Evolutionary conservation across 345 rosid species (phyloP).

Genomic region (sweet orange (Citrus sinensis)): DVS_A1.0 CM039161.1:5565501-5566000

Average conservation of each 20-base stretch:
- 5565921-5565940: neutral
- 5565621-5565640: neutral
- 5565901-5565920: neutral
- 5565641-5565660: neutral
- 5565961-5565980: neutral
- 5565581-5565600: no score
- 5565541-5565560: no score
- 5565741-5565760: neutral
- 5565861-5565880: neutral
- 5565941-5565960: neutral
- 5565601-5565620: neutral
- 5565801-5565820: neutral
- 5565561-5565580: no score
- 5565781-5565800: neutral
- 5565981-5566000: neutral
- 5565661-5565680: neutral
- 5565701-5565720: neutral
- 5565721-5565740: neutral
- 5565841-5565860: neutral
- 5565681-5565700: neutral
- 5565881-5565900: neutral
- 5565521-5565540: no score
- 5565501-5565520: no score
- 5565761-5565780: neutral
- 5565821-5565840: neutral